Evolutionary conservation across 129 eudicot genomes (phyloP).

Genomic region (Kitagawia praeruptora): DNA sequence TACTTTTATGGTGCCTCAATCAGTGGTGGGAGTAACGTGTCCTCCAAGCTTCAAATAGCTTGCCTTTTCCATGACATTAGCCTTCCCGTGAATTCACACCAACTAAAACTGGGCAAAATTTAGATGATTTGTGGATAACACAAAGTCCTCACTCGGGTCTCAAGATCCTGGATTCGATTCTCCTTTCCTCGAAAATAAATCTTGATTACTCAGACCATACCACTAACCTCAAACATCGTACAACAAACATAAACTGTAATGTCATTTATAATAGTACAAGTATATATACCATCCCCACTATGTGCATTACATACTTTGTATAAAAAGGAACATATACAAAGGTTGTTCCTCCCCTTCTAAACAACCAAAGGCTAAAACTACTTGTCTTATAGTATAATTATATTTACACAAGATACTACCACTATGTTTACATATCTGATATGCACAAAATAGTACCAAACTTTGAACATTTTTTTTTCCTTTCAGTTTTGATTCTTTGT

Average conservation of each 20-base stretch:
- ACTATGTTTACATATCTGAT: background rate
- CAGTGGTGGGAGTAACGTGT: constrained; percentile 16
- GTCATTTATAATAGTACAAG: background rate
- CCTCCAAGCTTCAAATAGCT: constrained; percentile 14
- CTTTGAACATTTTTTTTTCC: background rate
- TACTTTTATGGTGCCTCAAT: background rate
- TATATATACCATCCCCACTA: background rate
- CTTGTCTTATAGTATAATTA: background rate
- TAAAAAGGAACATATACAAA: background rate
- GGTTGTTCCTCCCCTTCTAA: background rate
- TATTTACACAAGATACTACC: background rate
- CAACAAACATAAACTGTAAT: background rate
- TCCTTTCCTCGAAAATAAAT: no score
- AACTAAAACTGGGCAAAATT: no score
- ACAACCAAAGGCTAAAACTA: background rate
- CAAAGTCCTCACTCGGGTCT: no score
- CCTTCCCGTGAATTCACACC: no score
- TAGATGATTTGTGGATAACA: no score
- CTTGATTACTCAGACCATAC: no score
- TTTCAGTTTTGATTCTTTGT: background rate
- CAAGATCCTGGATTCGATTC: no score
- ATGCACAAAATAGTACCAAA: background rate
- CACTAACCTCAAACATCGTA: background rate
- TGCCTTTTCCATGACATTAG: constrained; percentile 8
- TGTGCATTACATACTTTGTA: background rate